Evolutionary conservation across 2,329 filamentous ascomycete species (phyloP).

Genomic region (Beauveria sp.): DNA sequence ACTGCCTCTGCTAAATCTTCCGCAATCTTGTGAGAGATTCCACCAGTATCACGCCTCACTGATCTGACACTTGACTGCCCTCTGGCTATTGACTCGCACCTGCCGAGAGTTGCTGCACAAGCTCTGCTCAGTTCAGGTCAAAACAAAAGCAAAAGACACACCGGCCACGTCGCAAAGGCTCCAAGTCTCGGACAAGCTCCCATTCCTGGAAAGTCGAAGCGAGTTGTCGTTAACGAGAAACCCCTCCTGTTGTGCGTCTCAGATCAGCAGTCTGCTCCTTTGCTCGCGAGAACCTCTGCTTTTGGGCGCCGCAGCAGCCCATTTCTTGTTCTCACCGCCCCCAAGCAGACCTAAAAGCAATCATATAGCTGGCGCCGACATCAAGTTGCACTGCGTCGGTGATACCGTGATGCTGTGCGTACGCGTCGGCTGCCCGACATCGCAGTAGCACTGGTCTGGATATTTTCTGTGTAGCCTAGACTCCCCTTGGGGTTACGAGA

Average conservation of each 20-base stretch:
- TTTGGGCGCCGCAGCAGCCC: not conserved
- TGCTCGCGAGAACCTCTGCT: not conserved
- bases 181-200: not conserved
- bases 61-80: constrained; percentile 1
- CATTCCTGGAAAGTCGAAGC: constrained; percentile 1
- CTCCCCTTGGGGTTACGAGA: not conserved
- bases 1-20: not conserved
- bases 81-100: not conserved
- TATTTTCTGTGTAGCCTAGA: not conserved
- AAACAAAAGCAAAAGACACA: not conserved
- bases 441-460: not conserved
- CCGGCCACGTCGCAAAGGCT: too few relatives aligned
- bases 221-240: not conserved
- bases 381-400: constrained; percentile 1
- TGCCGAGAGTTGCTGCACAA: not conserved
- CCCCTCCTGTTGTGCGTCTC: not conserved
- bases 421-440: not conserved
- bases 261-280: not conserved
- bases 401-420: not conserved
- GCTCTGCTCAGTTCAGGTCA: not conserved
- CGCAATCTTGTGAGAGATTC: constrained; percentile 8
- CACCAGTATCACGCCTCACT: not conserved
- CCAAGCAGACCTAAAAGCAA: constrained; percentile 1
- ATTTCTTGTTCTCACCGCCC: constrained; percentile 3
- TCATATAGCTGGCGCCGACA: constrained; percentile 1